Evolutionary conservation across 192 early-diverging fungal species (phyloP), one percentile per base, ranked within the genome.

Genomic region (Pilaira anomala): DNA sequence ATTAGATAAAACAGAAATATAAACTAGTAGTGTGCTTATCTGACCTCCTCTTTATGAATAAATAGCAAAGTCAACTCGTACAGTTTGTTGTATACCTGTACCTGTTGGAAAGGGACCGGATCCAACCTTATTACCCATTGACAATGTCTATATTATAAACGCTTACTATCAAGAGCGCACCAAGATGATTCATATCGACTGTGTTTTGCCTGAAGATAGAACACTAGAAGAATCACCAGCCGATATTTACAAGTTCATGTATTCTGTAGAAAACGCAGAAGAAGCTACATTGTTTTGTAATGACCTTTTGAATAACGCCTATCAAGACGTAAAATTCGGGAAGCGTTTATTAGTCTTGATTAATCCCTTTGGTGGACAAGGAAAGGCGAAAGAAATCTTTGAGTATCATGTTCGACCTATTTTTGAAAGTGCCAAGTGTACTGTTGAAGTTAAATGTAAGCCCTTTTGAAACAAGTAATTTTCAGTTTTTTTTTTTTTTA

Each of bases 351-450:
- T 77, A 48, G 75, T 93, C 7, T 66, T 93, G 12, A 67, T 89
- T 7, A 93, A 93, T 67, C 91, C 91, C 0, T 87, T 84, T 70
- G 82, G 88, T 54, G 91, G 91, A 7, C 81, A 82, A 41, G 86
- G 85, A 57, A 76, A 84, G 21, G 88, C 87, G 7, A 62, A 66
- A 28, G 71, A 75, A 24, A 80, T 83, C 12, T 93, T 78, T 63
- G 61, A 85, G 16, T 29, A 50, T 2, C 59, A 76, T 28, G 83
- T 88, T 2, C 66, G 69, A 58, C 88, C 89, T 1, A 73, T 93
- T 42, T 74, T 91, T 60, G 72, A 78, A 28, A 73, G 86, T 22
- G 87, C 91, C 6, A 79, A 83, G 48, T 72, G 83, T 57, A 67
- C 65, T 25, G 52, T 73, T 25, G 80, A 85, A 48, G 61, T 83